A percentile compares a stretch with the other conserved stretches of the same genome.
Conservation (phyloP, 2,329 filamentous ascomycete species). For the Alternaria angustiovoidea region DNA sequence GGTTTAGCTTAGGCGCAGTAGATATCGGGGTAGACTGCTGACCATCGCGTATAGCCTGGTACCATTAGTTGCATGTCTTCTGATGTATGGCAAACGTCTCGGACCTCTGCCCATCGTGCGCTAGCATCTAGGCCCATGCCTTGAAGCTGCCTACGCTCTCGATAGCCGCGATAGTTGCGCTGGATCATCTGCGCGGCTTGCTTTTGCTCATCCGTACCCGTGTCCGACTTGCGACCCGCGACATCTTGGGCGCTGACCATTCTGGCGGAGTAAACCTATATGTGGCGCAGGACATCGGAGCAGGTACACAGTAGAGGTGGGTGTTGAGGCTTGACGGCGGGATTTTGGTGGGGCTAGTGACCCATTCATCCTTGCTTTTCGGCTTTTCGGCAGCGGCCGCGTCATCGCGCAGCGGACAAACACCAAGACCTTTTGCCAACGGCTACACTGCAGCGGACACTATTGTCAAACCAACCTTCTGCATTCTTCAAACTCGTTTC, state of each 20-base stretch:
- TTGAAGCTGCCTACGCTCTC: slow-evolving; percentile 72
- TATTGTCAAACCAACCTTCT: neutral
- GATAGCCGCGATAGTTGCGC: slow-evolving; percentile 80
- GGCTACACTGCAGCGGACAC: neutral
- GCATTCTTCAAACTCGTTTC: neutral
- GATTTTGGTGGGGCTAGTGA: slow-evolving; percentile 15
- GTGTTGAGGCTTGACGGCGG: slow-evolving; percentile 18
- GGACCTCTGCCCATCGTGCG: slow-evolving; percentile 74
- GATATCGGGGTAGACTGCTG: slow-evolving; percentile 27
- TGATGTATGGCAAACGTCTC: slow-evolving; percentile 34
- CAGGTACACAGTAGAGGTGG: slow-evolving; percentile 1
- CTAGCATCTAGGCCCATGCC: slow-evolving; percentile 74
- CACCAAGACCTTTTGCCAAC: neutral
- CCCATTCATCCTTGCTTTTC: neutral
- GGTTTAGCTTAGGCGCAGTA: slow-evolving; percentile 38
- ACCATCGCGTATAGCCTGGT: slow-evolving; percentile 61
- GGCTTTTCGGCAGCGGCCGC: slow-evolving; percentile 6
- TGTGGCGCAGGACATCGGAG: slow-evolving; percentile 14
- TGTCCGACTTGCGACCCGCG: slow-evolving; percentile 8
- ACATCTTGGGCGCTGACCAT: slow-evolving; percentile 22
- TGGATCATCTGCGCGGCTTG: slow-evolving; percentile 49
- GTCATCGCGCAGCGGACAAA: neutral
- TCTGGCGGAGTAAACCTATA: slow-evolving; percentile 8
- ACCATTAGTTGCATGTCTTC: slow-evolving; percentile 9
- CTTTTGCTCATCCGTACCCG: slow-evolving; percentile 30